Evolutionary conservation across 2,329 filamentous ascomycete species (phyloP).

Genomic region (Alternaria sp.): DNA sequence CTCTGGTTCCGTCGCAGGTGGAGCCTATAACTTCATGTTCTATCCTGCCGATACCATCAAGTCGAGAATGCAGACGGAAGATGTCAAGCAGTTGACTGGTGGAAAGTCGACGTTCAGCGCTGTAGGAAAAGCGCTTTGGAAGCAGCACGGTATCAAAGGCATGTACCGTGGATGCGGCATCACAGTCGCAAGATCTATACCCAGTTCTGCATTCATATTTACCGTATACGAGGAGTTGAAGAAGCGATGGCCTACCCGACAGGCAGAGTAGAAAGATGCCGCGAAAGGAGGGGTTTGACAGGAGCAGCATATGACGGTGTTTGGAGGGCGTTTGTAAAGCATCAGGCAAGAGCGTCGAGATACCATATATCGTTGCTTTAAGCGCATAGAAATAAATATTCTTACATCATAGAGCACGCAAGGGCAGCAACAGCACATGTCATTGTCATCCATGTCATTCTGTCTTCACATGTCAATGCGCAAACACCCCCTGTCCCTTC

Average conservation of each 20-base stretch:
- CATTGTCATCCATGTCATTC: neutral
- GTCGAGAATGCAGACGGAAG: conserved; percentile 92
- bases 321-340: conserved; percentile 15
- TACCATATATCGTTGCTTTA: conserved; percentile 16
- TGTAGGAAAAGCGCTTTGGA: conserved; percentile 79
- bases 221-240: conserved; percentile 91
- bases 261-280: conserved; percentile 7
- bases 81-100: conserved; percentile 64
- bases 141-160: conserved; percentile 79
- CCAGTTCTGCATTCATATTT: conserved; percentile 98
- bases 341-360: conserved; percentile 16
- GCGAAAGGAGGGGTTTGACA: neutral
- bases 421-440: conserved; percentile 25
- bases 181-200: conserved; percentile 84
- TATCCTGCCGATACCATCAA: conserved; percentile 98
- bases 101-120: conserved; percentile 73
- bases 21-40: conserved; percentile 96
- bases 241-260: conserved; percentile 46
- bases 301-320: conserved; percentile 13
- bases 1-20: conserved; percentile 86
- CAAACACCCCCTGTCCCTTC: conserved; percentile 27
- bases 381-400: conserved; percentile 6
- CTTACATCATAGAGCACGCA: neutral
- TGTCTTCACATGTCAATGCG: conserved; percentile 39
- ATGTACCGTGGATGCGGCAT: conserved; percentile 96